Base-by-base conservation (phyloP, 139 green algal species). In the Chlorella sp. region DNA sequence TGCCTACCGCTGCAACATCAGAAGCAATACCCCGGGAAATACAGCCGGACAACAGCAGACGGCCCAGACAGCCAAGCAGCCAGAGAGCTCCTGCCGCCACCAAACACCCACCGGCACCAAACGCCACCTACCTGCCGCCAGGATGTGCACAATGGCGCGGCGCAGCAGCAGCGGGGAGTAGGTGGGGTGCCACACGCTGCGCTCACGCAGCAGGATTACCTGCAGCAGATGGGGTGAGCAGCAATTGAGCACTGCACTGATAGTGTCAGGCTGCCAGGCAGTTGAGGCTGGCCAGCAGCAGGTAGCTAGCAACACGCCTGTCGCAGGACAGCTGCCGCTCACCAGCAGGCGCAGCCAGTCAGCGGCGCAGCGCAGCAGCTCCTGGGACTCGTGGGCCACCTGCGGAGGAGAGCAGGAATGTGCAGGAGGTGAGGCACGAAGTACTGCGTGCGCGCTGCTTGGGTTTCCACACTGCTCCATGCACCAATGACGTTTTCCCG, bases 281-380 rank as follows among this genome's bases (percentile, higher is more conserved):
- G n/a, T n/a, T n/a, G n/a, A n/a, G n/a, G n/a, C n/a, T n/a, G n/a
- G n/a, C n/a, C 28, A 36, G 9, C 4, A 34, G 9, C 60, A 68
- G 24, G 26, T 34, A 68, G 60, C 28, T n/a, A 7, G 16, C 11
- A 28, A 65, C 20, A 28, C 58, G 3, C 3, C 58, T 65, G 58
- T 4, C 14, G 22, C 3, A 30, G 3, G 9, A 4, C 58, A 65
- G n/a, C 51, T 60, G n/a, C 34, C n/a, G 16, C 78, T 36, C 64
- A 91, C 84, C 80, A 91, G 80, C 81, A 89, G 43, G 28, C 79
- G 69, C 81, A 92, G 77, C n/a, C 62, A 89, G 22, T 88, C 87
- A 16, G 87, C 81, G 19, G 89, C 24, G 65, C 87, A 90, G 40
- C 44, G 69, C 74, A 88, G 43, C 67, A 69, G 48, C 76, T 82